phyloP scores from a whole-genome alignment of 2,329 filamentous ascomycete genomes.

The Fusarium aywerte region DNA sequence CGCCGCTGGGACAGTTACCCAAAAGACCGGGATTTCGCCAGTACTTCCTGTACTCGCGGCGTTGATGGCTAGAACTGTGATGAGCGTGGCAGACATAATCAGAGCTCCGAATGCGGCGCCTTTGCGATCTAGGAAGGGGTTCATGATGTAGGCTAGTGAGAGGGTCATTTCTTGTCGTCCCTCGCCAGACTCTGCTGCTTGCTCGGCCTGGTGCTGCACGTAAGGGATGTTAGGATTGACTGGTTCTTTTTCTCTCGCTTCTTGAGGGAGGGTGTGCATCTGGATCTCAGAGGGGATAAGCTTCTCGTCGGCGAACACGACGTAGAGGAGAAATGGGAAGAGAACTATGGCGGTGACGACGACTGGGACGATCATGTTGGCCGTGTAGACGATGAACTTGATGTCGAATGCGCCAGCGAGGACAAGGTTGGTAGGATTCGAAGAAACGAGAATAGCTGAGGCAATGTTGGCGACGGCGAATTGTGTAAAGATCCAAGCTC shows the following conservation, averaged over 20 bases:
- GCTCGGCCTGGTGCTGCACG: slow-evolving; percentile 65
- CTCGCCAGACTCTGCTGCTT: slow-evolving; percentile 60
- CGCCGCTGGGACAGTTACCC: slow-evolving; percentile 75
- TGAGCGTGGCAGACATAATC: slow-evolving; percentile 74
- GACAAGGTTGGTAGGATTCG: slow-evolving; percentile 81
- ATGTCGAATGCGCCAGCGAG: slow-evolving; percentile 77
- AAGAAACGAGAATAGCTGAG: slow-evolving; percentile 80
- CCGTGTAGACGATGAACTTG: slow-evolving; percentile 78
- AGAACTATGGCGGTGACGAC: slow-evolving; percentile 73
- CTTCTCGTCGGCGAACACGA: slow-evolving; percentile 71
- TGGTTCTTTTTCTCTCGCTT: slow-evolving; percentile 62
- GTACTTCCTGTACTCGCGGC: slow-evolving; percentile 63
- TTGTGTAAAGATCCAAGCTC: slow-evolving; percentile 78
- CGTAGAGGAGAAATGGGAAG: slow-evolving; percentile 76
- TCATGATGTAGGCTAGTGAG: slow-evolving; percentile 78
- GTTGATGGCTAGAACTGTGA: slow-evolving; percentile 74
- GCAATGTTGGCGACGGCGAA: slow-evolving; percentile 79
- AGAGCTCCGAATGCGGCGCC: slow-evolving; percentile 72
- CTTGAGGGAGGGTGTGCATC: slow-evolving; percentile 74
- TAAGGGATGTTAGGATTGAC: slow-evolving; percentile 79
- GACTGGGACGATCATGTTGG: slow-evolving; percentile 81
- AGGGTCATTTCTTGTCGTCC: slow-evolving; percentile 58
- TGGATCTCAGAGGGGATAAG: slow-evolving; percentile 74
- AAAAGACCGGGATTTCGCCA: slow-evolving; percentile 69
- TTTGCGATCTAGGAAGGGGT: slow-evolving; percentile 75